These are phyloP conservation scores for Lithohypha guttulata DNA, from an alignment of 2,329 filamentous ascomycete genomes.

Conservation along the genomic window DNA sequence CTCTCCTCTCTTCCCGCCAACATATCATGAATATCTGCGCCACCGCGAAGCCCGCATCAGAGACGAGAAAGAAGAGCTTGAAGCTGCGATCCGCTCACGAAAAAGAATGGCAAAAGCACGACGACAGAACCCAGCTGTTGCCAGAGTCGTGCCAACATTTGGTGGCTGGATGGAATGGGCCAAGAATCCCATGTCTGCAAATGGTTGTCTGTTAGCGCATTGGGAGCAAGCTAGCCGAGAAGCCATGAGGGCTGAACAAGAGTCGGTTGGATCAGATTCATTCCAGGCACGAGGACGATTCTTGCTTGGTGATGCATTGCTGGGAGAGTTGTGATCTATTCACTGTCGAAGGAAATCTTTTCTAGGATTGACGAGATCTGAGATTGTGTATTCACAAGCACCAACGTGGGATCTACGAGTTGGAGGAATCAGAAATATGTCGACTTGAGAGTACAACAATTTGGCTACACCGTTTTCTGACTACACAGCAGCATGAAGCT, in stretches of 20 bases:
- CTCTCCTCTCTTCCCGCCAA: slow-evolving; percentile 6
- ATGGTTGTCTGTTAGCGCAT: too few relatives aligned
- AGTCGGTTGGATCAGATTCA: background rate
- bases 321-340: slow-evolving; percentile 5
- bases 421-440: too few relatives aligned
- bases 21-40: slow-evolving; percentile 2
- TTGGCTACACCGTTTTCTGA: too few relatives aligned
- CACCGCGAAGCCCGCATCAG: slow-evolving; percentile 1
- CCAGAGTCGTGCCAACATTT: slow-evolving; percentile 4
- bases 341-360: too few relatives aligned
- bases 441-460: too few relatives aligned
- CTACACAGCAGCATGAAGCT: too few relatives aligned
- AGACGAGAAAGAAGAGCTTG: background rate
- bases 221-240: too few relatives aligned
- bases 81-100: background rate
- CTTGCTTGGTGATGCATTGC: background rate
- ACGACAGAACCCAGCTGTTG: background rate
- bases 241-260: background rate
- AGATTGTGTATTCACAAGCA: background rate
- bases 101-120: background rate
- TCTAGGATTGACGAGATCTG: background rate
- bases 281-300: background rate
- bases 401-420: background rate
- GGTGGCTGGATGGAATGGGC: background rate
- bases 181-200: too few relatives aligned